Evolutionary conservation across 2,329 filamentous ascomycete species (phyloP), one percentile per base, ranked within the genome.

Genomic region (Xylaria sp.): DNA sequence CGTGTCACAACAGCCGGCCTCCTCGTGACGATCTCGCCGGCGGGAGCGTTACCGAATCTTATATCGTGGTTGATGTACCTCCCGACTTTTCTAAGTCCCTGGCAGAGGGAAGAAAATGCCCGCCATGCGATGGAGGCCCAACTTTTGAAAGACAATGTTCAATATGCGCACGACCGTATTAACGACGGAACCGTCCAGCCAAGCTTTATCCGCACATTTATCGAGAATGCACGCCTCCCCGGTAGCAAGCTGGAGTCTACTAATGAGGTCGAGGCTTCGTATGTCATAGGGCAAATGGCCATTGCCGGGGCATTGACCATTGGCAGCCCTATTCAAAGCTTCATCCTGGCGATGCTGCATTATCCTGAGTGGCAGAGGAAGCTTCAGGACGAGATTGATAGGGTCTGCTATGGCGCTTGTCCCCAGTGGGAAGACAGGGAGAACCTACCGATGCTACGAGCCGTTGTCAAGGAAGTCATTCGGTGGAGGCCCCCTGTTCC

Each of bases 401-500:
- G 65, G 0, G 79, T 82, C 3, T 82, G 82, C 29, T 80, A 76
- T 3, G 80, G 81, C 0, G 76, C 78, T 25, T 82, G 85, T 62
- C 85, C 85, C 0, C 78, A 79, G 61, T 84, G 85, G 79, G 79
- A 81, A 37, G 83, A 87, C 63, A 77, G 82, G 42, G 81, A 83
- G 50, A 79, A 79, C 29, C 68, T 87, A 51, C 85, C 84, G 3
- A 71, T 83, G 66, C 75, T 86, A 48, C 78, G 84, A 27, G 85
- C 85, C 0, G 80, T 84, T 10, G 82, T 86, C 44, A 85, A 86
- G 74, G 85, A 88, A 75, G 80, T 82, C 0, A 79, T 87, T 23
- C 81, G 86, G n/a, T 88, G 85, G 84, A 79, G 85, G 60, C 84
- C 85, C 32, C 84, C 85, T 3, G 85, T 87, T 10, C 85, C 85